A percentile compares a stretch with the other conserved stretches of the same genome.
phyloP scores from a whole-genome alignment of 371 early-diverging fungal genomes.

The Haplosporangium sp. region DNA sequence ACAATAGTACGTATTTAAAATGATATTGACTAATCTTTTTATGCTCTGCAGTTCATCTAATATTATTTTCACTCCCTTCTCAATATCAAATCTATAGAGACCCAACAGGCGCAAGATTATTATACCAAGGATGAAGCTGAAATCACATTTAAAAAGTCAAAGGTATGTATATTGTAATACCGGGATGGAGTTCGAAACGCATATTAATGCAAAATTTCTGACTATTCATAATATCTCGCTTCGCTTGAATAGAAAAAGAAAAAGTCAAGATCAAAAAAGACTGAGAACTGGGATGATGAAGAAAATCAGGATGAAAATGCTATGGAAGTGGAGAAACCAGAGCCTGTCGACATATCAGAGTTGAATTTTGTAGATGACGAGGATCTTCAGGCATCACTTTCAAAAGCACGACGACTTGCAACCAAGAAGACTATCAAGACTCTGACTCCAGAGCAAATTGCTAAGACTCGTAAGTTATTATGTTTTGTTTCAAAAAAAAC shows the following conservation, averaged over 20 bases:
- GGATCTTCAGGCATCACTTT: slow-evolving; percentile 87
- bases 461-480: slow-evolving; percentile 48
- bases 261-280: slow-evolving; percentile 64
- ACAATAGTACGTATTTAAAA: slow-evolving; percentile 57
- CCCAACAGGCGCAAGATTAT: slow-evolving; percentile 60
- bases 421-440: slow-evolving; percentile 65
- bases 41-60: slow-evolving; percentile 22
- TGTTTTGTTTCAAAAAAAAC: background rate
- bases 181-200: no score
- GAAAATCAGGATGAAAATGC: slow-evolving; percentile 57
- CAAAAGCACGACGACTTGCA: slow-evolving; percentile 77
- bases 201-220: background rate
- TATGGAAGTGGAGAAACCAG: slow-evolving; percentile 45
- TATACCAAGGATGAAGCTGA: slow-evolving; percentile 90
- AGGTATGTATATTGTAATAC: slow-evolving; percentile 57
- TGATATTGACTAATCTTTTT: background rate
- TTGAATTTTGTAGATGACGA: slow-evolving; percentile 94
- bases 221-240: background rate
- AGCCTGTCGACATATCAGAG: slow-evolving; percentile 60
- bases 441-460: slow-evolving; percentile 71
- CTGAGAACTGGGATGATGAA: slow-evolving; percentile 55
- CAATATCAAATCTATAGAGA: slow-evolving; percentile 10
- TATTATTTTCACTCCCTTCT: slow-evolving; percentile 65
- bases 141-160: slow-evolving; percentile 82
- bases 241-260: slow-evolving; percentile 59